These are phyloP conservation scores for Stevia rebaudiana DNA, from an alignment of 140 eudicot species.

Conservation along the genomic window DNA sequence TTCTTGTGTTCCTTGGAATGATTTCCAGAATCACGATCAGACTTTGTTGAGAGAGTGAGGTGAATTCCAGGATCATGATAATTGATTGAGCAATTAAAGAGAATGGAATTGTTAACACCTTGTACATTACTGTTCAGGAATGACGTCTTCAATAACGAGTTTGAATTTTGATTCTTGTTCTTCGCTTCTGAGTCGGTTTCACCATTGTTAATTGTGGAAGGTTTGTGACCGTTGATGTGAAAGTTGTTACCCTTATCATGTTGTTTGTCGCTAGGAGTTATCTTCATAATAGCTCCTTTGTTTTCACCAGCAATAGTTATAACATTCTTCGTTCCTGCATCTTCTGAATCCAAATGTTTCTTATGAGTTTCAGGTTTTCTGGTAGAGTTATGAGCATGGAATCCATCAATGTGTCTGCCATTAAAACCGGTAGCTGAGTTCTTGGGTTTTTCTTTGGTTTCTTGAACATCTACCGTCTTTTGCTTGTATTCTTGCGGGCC, in stretches of 20 bases:
- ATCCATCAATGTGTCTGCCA: neutral
- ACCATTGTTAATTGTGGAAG: constrained; percentile 18
- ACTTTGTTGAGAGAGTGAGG: constrained; percentile 30
- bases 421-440: neutral
- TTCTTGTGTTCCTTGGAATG: constrained; percentile 27
- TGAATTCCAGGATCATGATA: constrained; percentile 84
- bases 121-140: constrained; percentile 74
- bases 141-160: constrained; percentile 14
- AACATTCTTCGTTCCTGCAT: constrained; percentile 44
- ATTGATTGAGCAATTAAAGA: constrained; percentile 29
- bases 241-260: constrained; percentile 9
- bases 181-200: constrained; percentile 9
- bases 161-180: constrained; percentile 25
- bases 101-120: constrained; percentile 60
- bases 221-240: neutral
- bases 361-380: constrained; percentile 28
- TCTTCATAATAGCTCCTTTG: constrained; percentile 76
- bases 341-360: constrained; percentile 26
- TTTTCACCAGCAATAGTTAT: constrained; percentile 76
- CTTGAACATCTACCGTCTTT: constrained; percentile 56
- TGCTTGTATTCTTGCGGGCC: constrained; percentile 38
- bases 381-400: neutral
- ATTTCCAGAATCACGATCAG: constrained; percentile 18
- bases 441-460: constrained; percentile 38
- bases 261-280: constrained; percentile 33